Conservation (phyloP, 306 rosid species). For the Parietaria judaica region DNA sequence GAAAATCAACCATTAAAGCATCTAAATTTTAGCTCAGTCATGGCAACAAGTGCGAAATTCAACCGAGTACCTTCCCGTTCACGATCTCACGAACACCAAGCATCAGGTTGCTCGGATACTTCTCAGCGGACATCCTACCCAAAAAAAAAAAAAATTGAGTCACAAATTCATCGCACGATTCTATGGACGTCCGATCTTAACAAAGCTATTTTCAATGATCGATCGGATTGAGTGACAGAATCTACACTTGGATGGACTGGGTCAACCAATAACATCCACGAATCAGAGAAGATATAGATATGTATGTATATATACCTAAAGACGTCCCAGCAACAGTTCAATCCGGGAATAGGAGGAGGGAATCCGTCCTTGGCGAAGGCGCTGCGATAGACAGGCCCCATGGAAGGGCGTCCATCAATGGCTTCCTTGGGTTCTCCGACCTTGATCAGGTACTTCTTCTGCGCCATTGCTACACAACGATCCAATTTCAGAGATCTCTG, state of each 20-base stretch:
- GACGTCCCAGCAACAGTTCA: constrained; percentile 88
- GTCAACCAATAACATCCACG: not conserved
- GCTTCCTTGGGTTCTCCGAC: constrained; percentile 62
- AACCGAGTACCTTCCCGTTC: constrained; percentile 47
- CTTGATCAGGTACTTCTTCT: constrained; percentile 44
- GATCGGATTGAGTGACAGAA: too few relatives aligned
- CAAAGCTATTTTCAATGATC: too few relatives aligned
- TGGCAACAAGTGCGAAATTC: constrained; percentile 4
- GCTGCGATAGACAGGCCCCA: constrained; percentile 80
- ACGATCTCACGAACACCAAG: constrained; percentile 66
- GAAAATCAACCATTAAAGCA: constrained; percentile 1
- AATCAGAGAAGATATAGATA: not conserved
- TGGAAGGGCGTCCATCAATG: constrained; percentile 43
- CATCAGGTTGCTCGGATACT: constrained; percentile 57
- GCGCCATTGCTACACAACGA: constrained; percentile 30
- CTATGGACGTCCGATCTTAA: too few relatives aligned
- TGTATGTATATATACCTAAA: constrained; percentile 41
- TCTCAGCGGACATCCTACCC: constrained; percentile 76
- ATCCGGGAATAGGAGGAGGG: constrained; percentile 53
- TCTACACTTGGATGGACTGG: too few relatives aligned
- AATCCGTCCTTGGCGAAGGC: constrained; percentile 74
- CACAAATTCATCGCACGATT: too few relatives aligned
- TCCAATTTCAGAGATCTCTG: not conserved
- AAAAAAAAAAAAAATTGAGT: not conserved
- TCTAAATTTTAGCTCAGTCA: constrained; percentile 18